Evolutionary conservation across 2,329 filamentous ascomycete species (phyloP).

Genomic region (Dactylonectria macrodidyma): DNA sequence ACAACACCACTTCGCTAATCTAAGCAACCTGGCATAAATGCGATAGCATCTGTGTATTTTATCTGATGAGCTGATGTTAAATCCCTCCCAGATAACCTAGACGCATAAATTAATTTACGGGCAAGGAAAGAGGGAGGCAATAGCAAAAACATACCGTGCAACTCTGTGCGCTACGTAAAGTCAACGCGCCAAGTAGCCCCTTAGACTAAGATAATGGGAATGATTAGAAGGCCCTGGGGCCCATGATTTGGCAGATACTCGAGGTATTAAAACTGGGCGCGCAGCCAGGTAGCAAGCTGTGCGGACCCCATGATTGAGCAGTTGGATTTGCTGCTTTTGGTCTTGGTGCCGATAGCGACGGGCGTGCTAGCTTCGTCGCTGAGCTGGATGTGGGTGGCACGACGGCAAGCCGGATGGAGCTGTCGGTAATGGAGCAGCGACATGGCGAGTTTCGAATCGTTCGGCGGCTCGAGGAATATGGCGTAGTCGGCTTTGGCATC

Average conservation of each 20-base stretch:
- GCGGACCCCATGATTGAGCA: conserved; percentile 5
- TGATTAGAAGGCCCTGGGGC: conserved; percentile 3
- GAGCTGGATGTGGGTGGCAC: conserved; percentile 7
- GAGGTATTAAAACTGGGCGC: conserved; percentile 29
- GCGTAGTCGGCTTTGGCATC: conserved; percentile 19
- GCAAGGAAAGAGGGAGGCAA: no score
- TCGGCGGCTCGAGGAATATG: conserved; percentile 10
- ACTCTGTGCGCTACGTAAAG: conserved; percentile 18
- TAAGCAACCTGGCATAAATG: no score
- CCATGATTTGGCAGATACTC: conserved; percentile 13
- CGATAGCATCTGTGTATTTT: no score
- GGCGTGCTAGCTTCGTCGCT: conserved; percentile 14
- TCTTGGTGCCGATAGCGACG: conserved; percentile 12
- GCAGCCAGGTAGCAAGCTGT: conserved; percentile 19
- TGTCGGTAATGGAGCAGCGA: not conserved
- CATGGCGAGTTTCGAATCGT: not conserved
- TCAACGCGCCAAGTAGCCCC: conserved; percentile 27
- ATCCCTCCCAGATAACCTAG: no score
- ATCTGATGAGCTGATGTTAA: no score
- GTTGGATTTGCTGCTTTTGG: conserved; percentile 9
- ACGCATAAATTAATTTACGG: no score
- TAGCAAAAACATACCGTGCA: no score
- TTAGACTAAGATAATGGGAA: conserved; percentile 25
- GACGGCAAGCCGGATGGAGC: not conserved
- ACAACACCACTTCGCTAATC: no score